Conservation (phyloP, 2,329 filamentous ascomycete species). For the Cladosporium sp. region DNA sequence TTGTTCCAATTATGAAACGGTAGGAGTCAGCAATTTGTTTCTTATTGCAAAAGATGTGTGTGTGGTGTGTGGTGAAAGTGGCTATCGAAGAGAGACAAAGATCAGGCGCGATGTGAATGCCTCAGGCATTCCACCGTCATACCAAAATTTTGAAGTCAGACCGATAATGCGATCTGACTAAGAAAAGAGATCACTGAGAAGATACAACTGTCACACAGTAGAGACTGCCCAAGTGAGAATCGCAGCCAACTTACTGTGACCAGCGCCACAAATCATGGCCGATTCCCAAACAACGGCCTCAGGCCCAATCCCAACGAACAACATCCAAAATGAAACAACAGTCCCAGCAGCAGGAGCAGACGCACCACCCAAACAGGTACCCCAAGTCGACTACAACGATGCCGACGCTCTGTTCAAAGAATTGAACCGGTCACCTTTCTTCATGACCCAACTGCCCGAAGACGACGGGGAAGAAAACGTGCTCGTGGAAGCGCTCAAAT, state of each 20-base stretch:
- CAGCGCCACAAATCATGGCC: no score
- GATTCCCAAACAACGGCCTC: background rate
- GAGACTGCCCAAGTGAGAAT: no score
- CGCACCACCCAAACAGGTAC: slow-evolving; percentile 30
- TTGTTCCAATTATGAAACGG: no score
- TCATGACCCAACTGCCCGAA: slow-evolving; percentile 86
- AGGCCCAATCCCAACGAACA: background rate
- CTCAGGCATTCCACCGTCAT: background rate
- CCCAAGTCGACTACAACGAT: slow-evolving; percentile 51
- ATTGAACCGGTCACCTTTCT: slow-evolving; percentile 73
- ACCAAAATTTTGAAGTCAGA: no score
- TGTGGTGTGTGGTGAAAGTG: no score
- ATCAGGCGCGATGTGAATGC: background rate
- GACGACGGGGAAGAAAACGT: slow-evolving; percentile 66
- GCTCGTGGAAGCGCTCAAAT: slow-evolving; percentile 80
- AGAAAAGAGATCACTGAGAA: background rate
- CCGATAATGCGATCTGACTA: background rate
- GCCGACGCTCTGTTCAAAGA: slow-evolving; percentile 59
- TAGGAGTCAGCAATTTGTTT: no score
- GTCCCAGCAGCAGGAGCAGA: background rate
- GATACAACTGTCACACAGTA: background rate
- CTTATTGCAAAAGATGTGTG: no score
- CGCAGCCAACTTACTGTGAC: no score
- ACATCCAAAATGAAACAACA: background rate
- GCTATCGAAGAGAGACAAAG: no score